These are phyloP conservation scores for Eucalyptus coolabah DNA, from an alignment of 345 rosid species.

Conservation along the genomic window DNA sequence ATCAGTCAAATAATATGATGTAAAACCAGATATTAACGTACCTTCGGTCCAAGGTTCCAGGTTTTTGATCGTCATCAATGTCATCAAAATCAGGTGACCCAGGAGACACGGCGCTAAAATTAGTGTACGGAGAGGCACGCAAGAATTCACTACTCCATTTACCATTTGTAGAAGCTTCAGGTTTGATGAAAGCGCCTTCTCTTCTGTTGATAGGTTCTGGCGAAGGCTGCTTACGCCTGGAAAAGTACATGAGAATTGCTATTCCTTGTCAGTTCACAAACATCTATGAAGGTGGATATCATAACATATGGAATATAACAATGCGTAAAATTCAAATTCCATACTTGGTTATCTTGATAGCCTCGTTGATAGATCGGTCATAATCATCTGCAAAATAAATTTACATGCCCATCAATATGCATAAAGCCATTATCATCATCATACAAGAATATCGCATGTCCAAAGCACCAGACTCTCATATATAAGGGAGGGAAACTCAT, in stretches of 20 bases:
- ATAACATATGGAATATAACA: background rate
- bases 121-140: slow-evolving; percentile 23
- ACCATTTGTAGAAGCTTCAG: slow-evolving; percentile 73
- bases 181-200: slow-evolving; percentile 35
- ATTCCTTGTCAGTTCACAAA: background rate
- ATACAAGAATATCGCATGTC: background rate
- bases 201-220: slow-evolving; percentile 64
- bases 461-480: background rate
- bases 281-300: background rate
- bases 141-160: slow-evolving; percentile 33
- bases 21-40: slow-evolving; percentile 3
- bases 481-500: background rate
- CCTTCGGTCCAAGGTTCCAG: slow-evolving; percentile 68
- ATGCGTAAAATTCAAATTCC: background rate
- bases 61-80: slow-evolving; percentile 37
- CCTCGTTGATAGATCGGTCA: slow-evolving; percentile 96
- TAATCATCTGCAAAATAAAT: slow-evolving; percentile 78
- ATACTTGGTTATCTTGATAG: slow-evolving; percentile 92
- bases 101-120: slow-evolving; percentile 37
- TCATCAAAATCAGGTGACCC: slow-evolving; percentile 64
- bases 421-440: background rate
- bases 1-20: background rate
- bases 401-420: background rate
- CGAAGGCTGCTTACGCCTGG: slow-evolving; percentile 78
- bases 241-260: background rate